A percentile compares a stretch with the other conserved stretches of the same genome.
phyloP scores from a whole-genome alignment of 768 basidiomycete species.

The Aureoboletus auriporus region DNA sequence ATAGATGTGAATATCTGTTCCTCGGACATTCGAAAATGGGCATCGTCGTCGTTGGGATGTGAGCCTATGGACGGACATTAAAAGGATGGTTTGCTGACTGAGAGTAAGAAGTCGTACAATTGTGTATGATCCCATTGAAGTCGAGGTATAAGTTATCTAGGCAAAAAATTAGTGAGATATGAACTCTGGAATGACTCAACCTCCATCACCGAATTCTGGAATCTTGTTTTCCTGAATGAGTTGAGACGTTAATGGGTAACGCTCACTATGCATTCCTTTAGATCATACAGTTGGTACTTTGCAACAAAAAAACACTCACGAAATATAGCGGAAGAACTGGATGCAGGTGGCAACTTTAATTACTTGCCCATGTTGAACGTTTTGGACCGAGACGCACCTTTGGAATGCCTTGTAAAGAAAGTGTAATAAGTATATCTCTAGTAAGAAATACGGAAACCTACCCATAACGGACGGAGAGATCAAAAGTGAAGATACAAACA shows the following conservation, averaged over 20 bases:
- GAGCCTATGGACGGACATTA: constrained; percentile 48
- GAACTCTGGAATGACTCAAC: not conserved
- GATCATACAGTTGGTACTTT: not conserved
- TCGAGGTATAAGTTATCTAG: constrained; percentile 89
- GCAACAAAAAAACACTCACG: constrained; percentile 45
- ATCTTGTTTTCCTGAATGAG: constrained; percentile 98
- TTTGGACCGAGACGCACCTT: constrained; percentile 43
- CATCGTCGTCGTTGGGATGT: constrained; percentile 95
- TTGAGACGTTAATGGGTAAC: constrained; percentile 97
- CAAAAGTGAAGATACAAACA: constrained; percentile 5
- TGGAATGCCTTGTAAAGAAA: constrained; percentile 46
- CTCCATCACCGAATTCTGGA: constrained; percentile 83
- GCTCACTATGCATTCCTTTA: constrained; percentile 56
- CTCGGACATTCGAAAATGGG: constrained; percentile 93
- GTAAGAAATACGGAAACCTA: constrained; percentile 1
- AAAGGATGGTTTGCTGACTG: not conserved
- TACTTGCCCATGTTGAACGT: constrained; percentile 1
- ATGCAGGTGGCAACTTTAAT: not conserved
- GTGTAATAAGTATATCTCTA: not conserved
- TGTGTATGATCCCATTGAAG: constrained; percentile 92
- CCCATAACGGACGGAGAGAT: constrained; percentile 18
- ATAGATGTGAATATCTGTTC: constrained; percentile 97
- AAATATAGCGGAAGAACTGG: constrained; percentile 96
- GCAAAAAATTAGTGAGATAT: constrained; percentile 11
- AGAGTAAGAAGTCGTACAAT: constrained; percentile 40